These are phyloP conservation scores for Neonectria faginata DNA, from an alignment of 2,329 filamentous ascomycete genomes.

Conservation along the genomic window DNA sequence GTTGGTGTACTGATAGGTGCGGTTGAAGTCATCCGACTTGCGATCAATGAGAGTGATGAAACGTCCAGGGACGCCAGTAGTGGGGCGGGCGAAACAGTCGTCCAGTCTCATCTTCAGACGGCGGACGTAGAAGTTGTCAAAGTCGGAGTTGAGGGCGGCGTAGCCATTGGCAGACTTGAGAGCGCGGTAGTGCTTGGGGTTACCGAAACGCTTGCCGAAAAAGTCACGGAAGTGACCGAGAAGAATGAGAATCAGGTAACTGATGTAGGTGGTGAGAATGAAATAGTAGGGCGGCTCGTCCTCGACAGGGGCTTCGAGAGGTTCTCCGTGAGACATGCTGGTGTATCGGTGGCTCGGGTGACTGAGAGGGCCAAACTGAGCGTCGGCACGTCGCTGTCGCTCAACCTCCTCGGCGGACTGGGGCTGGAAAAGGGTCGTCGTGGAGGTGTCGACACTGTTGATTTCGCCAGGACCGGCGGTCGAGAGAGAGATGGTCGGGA, in stretches of 20 bases:
- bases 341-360: conserved; percentile 87
- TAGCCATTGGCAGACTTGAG: conserved; percentile 88
- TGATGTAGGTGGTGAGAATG: conserved; percentile 97
- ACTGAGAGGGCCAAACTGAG: conserved; percentile 89
- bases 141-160: conserved; percentile 95
- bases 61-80: conserved; percentile 91
- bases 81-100: conserved; percentile 94
- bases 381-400: conserved; percentile 80
- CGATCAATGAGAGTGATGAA: conserved; percentile 95
- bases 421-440: conserved; percentile 86
- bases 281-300: conserved; percentile 98
- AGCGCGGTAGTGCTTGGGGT: conserved; percentile 83
- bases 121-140: conserved; percentile 98
- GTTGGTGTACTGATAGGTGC: conserved; percentile 88
- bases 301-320: conserved; percentile 85
- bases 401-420: conserved; percentile 86
- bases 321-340: conserved; percentile 85
- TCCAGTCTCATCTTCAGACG: conserved; percentile 94
- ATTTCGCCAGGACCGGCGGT: conserved; percentile 82
- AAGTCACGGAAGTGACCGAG: conserved; percentile 97
- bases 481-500: conserved; percentile 93
- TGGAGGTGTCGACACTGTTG: conserved; percentile 77
- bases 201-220: conserved; percentile 94
- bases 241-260: conserved; percentile 94
- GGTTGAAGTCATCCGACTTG: conserved; percentile 90